These are phyloP conservation scores for Aspergillus fumigatiaffinis DNA, from an alignment of 2,329 filamentous ascomycete genomes.

Conservation along the genomic window DNA sequence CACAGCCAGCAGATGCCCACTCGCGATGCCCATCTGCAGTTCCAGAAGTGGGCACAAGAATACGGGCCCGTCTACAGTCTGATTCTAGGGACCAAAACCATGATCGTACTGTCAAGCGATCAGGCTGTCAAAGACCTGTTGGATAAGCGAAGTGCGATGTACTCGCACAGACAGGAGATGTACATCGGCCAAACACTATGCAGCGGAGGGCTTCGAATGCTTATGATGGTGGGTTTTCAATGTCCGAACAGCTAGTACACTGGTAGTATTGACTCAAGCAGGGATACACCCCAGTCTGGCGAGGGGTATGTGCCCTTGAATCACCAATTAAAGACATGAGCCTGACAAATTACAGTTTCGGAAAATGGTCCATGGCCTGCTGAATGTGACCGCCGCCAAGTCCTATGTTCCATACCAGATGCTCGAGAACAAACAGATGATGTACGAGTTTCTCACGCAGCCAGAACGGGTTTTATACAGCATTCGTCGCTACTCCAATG, in stretches of 20 bases:
- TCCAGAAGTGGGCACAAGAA: conserved; percentile 50
- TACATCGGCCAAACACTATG: conserved; percentile 41
- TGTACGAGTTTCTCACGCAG: conserved; percentile 42
- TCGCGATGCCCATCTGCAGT: conserved; percentile 43
- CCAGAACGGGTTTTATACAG: conserved; percentile 44
- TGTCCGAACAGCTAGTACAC: neutral
- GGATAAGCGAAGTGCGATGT: conserved; percentile 49
- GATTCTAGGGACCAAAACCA: conserved; percentile 46
- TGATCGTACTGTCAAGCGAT: conserved; percentile 48
- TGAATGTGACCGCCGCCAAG: conserved; percentile 46
- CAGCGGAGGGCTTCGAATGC: conserved; percentile 24
- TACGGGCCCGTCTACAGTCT: conserved; percentile 52
- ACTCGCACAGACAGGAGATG: conserved; percentile 46
- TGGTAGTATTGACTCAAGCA: conserved; percentile 2
- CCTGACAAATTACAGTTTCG: conserved; percentile 15
- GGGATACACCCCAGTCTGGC: conserved; percentile 26
- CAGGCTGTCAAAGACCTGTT: conserved; percentile 49
- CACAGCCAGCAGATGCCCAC: conserved; percentile 36
- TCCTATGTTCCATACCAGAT: conserved; percentile 54
- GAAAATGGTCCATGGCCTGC: conserved; percentile 42
- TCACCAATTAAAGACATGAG: neutral
- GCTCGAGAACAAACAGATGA: conserved; percentile 54
- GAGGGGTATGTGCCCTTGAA: conserved; percentile 9
- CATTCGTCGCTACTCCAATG: conserved; percentile 47
- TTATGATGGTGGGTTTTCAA: conserved; percentile 27